Conservation (phyloP, 2,329 filamentous ascomycete genomes). For the Fusarium cicatricum region DNA sequence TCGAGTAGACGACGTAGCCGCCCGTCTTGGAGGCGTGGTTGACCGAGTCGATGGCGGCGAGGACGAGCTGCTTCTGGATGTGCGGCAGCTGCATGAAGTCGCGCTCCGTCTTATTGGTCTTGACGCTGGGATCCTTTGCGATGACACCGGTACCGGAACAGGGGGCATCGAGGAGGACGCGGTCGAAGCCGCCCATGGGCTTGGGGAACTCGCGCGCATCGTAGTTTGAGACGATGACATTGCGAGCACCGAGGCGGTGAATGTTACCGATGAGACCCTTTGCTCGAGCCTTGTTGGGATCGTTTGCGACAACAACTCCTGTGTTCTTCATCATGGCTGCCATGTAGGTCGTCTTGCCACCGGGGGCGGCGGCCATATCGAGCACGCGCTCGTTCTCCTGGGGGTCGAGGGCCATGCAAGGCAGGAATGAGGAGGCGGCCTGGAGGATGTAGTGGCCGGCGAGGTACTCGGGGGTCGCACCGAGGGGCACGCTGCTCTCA, state of each 20-base stretch:
- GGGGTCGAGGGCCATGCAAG: constrained; percentile 95
- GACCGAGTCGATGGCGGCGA: constrained; percentile 93
- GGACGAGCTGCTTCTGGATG: constrained; percentile 90
- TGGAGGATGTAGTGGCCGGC: constrained; percentile 98
- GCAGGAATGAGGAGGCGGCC: constrained; percentile 94
- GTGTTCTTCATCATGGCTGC: constrained; percentile 98
- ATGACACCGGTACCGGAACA: constrained; percentile 98
- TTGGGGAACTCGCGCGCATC: constrained; percentile 93
- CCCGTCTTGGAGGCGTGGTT: constrained; percentile 92
- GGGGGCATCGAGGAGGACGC: constrained; percentile 91
- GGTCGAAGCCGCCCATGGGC: constrained; percentile 94
- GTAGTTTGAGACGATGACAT: constrained; percentile 95
- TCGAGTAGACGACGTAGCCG: constrained; percentile 96
- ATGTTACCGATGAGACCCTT: constrained; percentile 99
- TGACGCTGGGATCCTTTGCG: constrained; percentile 93
- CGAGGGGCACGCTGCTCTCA: constrained; percentile 83
- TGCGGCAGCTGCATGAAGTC: constrained; percentile 96
- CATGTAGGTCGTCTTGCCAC: constrained; percentile 95
- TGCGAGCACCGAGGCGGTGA: constrained; percentile 91
- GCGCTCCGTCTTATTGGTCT: constrained; percentile 96
- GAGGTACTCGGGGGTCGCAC: constrained; percentile 96
- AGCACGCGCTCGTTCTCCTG: constrained; percentile 92
- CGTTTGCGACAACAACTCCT: constrained; percentile 94
- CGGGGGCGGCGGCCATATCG: constrained; percentile 93
- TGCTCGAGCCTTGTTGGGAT: constrained; percentile 89